Conservation (phyloP, 176 grass and related monocot genomes). For the Bonia amplexicaulis region DNA sequence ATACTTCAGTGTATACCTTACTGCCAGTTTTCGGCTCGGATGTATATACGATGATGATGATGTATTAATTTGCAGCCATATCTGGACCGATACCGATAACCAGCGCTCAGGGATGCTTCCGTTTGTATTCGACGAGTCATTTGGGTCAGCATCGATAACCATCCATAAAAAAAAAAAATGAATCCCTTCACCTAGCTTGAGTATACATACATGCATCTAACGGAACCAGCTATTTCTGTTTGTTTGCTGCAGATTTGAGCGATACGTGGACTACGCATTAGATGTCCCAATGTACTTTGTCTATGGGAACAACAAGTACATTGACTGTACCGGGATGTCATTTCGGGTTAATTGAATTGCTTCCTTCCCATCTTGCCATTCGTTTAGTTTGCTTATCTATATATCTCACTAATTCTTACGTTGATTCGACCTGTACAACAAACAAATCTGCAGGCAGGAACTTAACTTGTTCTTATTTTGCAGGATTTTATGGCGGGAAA, state of each 20-base stretch:
- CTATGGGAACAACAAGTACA: slow-evolving; percentile 87
- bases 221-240: neutral
- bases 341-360: slow-evolving; percentile 43
- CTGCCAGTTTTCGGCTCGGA: no score
- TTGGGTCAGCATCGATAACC: slow-evolving; percentile 51
- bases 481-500: slow-evolving; percentile 99
- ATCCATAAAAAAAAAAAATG: no score
- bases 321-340: slow-evolving; percentile 93
- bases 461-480: neutral
- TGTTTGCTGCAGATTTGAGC: slow-evolving; percentile 70
- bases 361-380: no score
- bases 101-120: slow-evolving; percentile 97
- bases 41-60: no score
- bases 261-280: slow-evolving; percentile 89
- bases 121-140: slow-evolving; percentile 84
- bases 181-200: no score
- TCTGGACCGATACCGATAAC: slow-evolving; percentile 99
- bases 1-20: no score
- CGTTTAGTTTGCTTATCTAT: no score
- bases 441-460: no score
- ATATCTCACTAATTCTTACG: no score
- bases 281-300: slow-evolving; percentile 99
- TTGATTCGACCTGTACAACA: no score
- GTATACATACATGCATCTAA: no score
- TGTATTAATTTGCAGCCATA: slow-evolving; percentile 55